Evolutionary conservation across 106 monocot genomes (phyloP).

Genomic region (Xerophyta viscosa): DNA sequence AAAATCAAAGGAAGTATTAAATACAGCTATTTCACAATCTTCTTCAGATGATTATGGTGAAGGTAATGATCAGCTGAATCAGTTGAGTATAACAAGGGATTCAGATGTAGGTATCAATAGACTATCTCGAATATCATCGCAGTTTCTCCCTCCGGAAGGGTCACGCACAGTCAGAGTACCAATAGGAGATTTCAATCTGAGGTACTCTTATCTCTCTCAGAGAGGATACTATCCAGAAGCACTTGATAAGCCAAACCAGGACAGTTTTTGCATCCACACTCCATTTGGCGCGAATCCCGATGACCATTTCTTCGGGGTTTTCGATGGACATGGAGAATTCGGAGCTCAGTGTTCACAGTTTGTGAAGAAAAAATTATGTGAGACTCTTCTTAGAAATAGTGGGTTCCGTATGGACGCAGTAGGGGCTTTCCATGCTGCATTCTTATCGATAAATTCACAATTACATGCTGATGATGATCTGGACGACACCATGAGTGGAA

Average conservation of each 20-base stretch:
- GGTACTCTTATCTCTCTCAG: conserved; percentile 89
- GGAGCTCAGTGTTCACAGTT: conserved; percentile 96
- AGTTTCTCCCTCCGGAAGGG: conserved; percentile 91
- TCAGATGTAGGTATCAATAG: conserved; percentile 61
- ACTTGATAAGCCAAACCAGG: conserved; percentile 88
- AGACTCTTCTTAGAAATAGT: conserved; percentile 73
- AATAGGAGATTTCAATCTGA: conserved; percentile 64
- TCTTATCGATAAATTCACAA: conserved; percentile 70
- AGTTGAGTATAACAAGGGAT: conserved; percentile 33
- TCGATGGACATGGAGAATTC: conserved; percentile 93
- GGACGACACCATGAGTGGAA: conserved; percentile 97
- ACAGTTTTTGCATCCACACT: conserved; percentile 84
- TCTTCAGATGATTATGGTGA: conserved; percentile 43
- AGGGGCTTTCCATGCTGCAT: conserved; percentile 65
- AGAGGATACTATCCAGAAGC: conserved; percentile 97
- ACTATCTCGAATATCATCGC: conserved; percentile 76
- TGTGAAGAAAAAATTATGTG: conserved; percentile 72
- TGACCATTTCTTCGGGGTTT: conserved; percentile 97
- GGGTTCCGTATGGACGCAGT: conserved; percentile 49
- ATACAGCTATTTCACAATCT: conserved; percentile 23
- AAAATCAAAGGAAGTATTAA: conserved; percentile 12
- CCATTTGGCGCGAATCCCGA: conserved; percentile 78
- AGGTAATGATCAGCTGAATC: conserved; percentile 42
- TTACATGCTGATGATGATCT: conserved; percentile 69
- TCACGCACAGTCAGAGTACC: conserved; percentile 70